Percentiles rank a stretch among this genome's conserved stretches.
These are phyloP conservation scores for Porcisia deanei DNA, from an alignment of 208 protist genomes.

Conservation along the genomic window DNA sequence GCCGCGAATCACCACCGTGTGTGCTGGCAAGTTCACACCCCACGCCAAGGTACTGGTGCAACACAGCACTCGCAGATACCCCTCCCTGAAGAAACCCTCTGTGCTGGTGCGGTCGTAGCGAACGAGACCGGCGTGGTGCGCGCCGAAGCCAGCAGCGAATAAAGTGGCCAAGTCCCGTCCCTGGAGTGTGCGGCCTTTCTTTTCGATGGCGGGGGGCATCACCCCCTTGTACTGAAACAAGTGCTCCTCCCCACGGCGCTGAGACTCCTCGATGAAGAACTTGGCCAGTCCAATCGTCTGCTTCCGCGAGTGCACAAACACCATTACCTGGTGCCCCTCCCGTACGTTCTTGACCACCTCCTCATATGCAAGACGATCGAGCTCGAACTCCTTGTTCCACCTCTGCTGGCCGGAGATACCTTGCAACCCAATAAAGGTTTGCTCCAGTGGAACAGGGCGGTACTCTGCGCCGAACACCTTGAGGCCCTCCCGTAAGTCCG, in stretches of 20 bases:
- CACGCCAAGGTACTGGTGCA: conserved; percentile 99
- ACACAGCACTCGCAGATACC: conserved; percentile 94
- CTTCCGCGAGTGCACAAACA: conserved; percentile 99
- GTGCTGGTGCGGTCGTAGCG: conserved; percentile 95
- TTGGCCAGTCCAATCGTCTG: conserved; percentile 94
- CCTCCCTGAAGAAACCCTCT: conserved; percentile 95
- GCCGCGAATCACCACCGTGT: conserved; percentile 99
- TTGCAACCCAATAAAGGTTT: conserved; percentile 96
- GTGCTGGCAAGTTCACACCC: conserved; percentile 99
- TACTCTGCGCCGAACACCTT: conserved; percentile 97
- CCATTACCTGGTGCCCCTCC: conserved; percentile 97
- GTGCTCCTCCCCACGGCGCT: conserved; percentile 43
- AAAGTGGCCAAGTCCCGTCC: conserved; percentile 90
- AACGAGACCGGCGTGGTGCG: conserved; percentile 97
- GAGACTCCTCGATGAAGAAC: conserved; percentile 90
- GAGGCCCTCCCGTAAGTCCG: conserved; percentile 92
- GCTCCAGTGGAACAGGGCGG: conserved; percentile 96
- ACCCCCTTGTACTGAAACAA: conserved; percentile 63
- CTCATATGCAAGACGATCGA: conserved; percentile 78
- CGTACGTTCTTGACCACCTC: conserved; percentile 86
- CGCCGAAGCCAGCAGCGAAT: conserved; percentile 91
- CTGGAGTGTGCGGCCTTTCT: conserved; percentile 64
- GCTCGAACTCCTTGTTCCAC: conserved; percentile 62
- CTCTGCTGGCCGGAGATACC: conserved; percentile 10
- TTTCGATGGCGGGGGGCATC: conserved; percentile 46